Evolutionary conservation across 495 filamentous ascomycete species (phyloP).

Genomic region (Tuber borchii): DNA sequence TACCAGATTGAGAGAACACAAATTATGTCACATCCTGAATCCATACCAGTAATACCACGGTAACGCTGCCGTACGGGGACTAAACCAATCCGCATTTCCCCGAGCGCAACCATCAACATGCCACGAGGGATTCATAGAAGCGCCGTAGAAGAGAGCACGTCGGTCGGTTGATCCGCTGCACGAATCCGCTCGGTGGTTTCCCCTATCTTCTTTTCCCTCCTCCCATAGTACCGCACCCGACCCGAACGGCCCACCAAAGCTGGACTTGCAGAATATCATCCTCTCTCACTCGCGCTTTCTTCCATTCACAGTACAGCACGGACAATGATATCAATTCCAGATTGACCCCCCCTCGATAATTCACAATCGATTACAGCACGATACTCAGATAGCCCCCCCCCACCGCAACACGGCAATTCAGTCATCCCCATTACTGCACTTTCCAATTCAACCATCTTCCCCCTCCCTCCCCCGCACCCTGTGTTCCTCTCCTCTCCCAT

Average conservation of each 20-base stretch:
- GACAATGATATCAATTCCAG: neutral
- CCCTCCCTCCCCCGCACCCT: neutral
- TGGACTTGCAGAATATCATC: neutral
- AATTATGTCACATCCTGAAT: slow-evolving; percentile 2
- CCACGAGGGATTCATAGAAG: neutral
- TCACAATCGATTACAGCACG: neutral
- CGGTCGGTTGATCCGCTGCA: neutral
- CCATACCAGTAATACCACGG: neutral
- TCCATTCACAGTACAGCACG: neutral
- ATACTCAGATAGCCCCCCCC: neutral
- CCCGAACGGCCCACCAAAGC: neutral
- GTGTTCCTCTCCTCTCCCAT: neutral
- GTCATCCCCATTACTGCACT: neutral
- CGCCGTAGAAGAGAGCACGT: neutral
- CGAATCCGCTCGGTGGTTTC: neutral
- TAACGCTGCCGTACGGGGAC: neutral
- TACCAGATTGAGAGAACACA: neutral
- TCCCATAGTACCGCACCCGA: neutral
- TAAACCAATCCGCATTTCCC: neutral
- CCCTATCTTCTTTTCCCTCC: neutral
- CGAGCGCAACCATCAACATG: neutral
- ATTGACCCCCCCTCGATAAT: neutral
- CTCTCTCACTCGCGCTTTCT: neutral
- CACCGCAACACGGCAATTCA: neutral
- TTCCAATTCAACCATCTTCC: neutral